phyloP scores from a whole-genome alignment of 2,329 filamentous ascomycete species.

The Curvularia verruculosa region DNA sequence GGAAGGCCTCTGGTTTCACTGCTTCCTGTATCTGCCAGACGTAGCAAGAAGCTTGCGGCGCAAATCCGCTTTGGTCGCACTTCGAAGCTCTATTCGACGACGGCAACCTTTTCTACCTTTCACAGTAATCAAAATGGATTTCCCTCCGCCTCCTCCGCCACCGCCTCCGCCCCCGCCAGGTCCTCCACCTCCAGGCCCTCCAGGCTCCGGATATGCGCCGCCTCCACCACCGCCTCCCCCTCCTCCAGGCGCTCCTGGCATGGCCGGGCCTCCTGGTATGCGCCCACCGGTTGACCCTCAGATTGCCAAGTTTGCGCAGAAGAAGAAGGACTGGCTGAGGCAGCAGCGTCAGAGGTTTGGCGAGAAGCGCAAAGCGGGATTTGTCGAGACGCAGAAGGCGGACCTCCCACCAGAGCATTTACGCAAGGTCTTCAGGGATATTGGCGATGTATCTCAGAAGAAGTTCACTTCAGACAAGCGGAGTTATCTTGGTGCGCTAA shows the following conservation, averaged over 20 bases:
- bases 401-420: conserved; percentile 99
- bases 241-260: conserved; percentile 58
- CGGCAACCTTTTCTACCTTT: neutral
- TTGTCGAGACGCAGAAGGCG: conserved; percentile 96
- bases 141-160: conserved; percentile 37
- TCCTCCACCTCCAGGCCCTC: conserved; percentile 35
- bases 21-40: neutral
- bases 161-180: conserved; percentile 35
- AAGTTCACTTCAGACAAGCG: conserved; percentile 99
- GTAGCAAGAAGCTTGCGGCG: neutral
- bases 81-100: conserved; percentile 5
- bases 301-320: conserved; percentile 93
- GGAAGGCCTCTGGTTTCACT: neutral
- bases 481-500: conserved; percentile 94
- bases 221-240: conserved; percentile 69
- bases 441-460: conserved; percentile 98
- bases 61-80: neutral
- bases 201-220: conserved; percentile 33
- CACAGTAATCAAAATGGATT: conserved; percentile 29
- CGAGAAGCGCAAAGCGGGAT: conserved; percentile 95
- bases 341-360: conserved; percentile 90
- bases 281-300: conserved; percentile 80
- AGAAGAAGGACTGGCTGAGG: conserved; percentile 98
- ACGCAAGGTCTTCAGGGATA: conserved; percentile 97
- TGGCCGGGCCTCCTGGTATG: conserved; percentile 66